phyloP scores from a whole-genome alignment of 345 rosid species.

The Reutealis trisperma region DNA sequence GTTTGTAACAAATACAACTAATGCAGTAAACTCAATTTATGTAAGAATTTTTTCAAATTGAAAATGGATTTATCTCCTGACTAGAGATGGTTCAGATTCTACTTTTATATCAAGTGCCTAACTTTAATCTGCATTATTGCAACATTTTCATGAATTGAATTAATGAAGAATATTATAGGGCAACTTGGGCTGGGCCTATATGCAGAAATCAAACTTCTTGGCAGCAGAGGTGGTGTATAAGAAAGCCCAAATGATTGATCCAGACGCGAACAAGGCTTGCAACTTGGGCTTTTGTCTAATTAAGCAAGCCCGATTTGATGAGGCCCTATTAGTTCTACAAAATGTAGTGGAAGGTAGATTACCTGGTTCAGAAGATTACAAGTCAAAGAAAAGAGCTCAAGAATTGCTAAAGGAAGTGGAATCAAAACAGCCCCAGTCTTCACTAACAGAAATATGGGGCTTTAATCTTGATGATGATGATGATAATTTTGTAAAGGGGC shows the following conservation, averaged over 20 bases:
- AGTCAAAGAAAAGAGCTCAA: conserved; percentile 49
- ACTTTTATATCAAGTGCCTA: no score
- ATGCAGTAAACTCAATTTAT: no score
- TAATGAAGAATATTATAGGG: conserved; percentile 47
- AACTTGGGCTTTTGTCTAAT: conserved; percentile 72
- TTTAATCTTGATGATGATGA: conserved; percentile 40
- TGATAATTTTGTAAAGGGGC: conserved; percentile 60
- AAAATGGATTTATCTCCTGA: no score
- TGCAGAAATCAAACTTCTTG: conserved; percentile 80
- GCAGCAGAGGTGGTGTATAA: conserved; percentile 81
- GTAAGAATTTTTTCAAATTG: no score
- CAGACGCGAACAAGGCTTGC: conserved; percentile 86
- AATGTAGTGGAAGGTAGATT: conserved; percentile 44
- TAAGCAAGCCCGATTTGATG: conserved; percentile 60
- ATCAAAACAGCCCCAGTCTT: neutral
- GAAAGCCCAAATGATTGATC: conserved; percentile 86
- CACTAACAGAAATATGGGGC: neutral
- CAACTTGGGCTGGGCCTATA: conserved; percentile 96
- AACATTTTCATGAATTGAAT: neutral
- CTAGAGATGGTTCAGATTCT: no score
- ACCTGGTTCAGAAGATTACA: conserved; percentile 59
- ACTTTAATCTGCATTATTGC: no score
- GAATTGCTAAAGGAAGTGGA: conserved; percentile 23
- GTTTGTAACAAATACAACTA: no score
- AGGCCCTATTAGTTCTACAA: conserved; percentile 49